Conservation (phyloP, 164 flowering plant genomes). For the Liriodendron chinense region DNA sequence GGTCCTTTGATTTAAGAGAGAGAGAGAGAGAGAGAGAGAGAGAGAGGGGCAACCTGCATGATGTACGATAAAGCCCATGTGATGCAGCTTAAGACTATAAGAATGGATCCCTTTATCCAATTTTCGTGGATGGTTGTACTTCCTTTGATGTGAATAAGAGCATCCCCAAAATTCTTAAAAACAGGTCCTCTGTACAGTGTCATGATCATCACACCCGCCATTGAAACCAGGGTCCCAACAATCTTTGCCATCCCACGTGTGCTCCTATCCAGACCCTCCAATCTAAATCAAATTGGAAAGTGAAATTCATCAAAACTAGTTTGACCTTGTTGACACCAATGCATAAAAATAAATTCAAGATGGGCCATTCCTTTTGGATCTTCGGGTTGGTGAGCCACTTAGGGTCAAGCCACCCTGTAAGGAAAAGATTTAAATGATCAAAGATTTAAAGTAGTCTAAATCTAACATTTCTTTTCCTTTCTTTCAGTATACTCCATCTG, state of each 20-base stretch:
- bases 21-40: neutral
- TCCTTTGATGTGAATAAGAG: constrained; percentile 46
- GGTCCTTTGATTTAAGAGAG: neutral
- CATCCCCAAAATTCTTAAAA: constrained; percentile 35
- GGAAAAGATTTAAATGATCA: too few species aligned
- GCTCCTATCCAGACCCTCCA: constrained; percentile 52
- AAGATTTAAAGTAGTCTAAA: too few species aligned
- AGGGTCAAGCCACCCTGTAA: too few species aligned
- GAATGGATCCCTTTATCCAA: constrained; percentile 81
- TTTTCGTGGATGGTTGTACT: constrained; percentile 38
- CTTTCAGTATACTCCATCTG: too few species aligned
- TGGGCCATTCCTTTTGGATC: too few species aligned
- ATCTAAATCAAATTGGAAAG: constrained; percentile 23
- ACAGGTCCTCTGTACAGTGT: constrained; percentile 69
- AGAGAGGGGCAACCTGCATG: constrained; percentile 56
- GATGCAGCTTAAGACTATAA: constrained; percentile 65
- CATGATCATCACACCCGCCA: constrained; percentile 76
- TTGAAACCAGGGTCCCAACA: constrained; percentile 63
- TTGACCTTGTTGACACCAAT: too few species aligned
- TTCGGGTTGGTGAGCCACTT: too few species aligned
- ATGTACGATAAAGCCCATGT: constrained; percentile 78
- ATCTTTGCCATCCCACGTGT: constrained; percentile 64
- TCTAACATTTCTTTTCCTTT: too few species aligned
- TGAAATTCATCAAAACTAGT: neutral
- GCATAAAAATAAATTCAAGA: too few species aligned